A percentile compares a stretch with the other conserved stretches of the same genome.
Evolutionary conservation across 2,329 filamentous ascomycete species (phyloP).

Genomic region (Ophiostoma montium): DNA sequence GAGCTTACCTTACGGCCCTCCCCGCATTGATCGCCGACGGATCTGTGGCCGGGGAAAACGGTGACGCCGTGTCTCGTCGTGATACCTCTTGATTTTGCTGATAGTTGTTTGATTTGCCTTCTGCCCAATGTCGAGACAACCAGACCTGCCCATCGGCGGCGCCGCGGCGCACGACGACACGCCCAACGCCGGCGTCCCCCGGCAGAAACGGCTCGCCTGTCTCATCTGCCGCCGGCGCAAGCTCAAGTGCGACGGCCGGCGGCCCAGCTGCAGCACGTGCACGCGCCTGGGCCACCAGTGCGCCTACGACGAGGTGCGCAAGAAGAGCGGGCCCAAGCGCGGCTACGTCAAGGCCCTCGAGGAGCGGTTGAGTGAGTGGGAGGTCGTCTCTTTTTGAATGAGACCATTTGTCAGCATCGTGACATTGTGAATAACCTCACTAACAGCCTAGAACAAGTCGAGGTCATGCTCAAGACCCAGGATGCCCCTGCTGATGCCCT

Average conservation of each 20-base stretch:
- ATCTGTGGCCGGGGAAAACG: too few relatives aligned
- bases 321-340: slow-evolving; percentile 88
- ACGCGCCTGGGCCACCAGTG: slow-evolving; percentile 75
- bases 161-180: slow-evolving; percentile 8
- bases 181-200: slow-evolving; percentile 47
- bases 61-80: too few relatives aligned
- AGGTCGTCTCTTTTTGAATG: too few relatives aligned
- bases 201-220: slow-evolving; percentile 88
- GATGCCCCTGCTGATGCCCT: slow-evolving; percentile 24
- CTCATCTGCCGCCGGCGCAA: slow-evolving; percentile 89
- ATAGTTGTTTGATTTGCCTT: background rate
- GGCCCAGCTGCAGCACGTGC: slow-evolving; percentile 80
- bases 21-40: too few relatives aligned
- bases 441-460: slow-evolving; percentile 60
- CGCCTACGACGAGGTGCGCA: slow-evolving; percentile 80
- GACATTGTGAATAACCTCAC: background rate
- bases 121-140: slow-evolving; percentile 16
- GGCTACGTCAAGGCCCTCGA: slow-evolving; percentile 92
- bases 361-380: slow-evolving; percentile 72
- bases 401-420: background rate
- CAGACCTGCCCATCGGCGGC: slow-evolving; percentile 13
- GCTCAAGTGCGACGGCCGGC: slow-evolving; percentile 72
- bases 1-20: too few relatives aligned
- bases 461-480: slow-evolving; percentile 75
- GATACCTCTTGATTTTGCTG: background rate